Conservation (phyloP, 2,329 filamentous ascomycete genomes). For the Amphichorda felina region DNA sequence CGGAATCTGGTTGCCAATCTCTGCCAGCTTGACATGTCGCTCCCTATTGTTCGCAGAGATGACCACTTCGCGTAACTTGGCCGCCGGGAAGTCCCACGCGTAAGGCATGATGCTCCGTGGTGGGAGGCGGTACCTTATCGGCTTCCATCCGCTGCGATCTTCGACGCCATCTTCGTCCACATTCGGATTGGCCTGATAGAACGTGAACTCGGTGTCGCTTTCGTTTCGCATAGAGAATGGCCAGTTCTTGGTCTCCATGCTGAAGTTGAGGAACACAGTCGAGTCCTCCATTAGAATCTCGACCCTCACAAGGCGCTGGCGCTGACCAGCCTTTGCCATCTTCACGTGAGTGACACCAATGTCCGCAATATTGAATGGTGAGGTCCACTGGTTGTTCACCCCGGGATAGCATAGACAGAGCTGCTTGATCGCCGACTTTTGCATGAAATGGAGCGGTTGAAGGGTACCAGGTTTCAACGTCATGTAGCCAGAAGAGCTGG, state of each 20-base stretch:
- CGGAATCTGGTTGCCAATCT: constrained; percentile 91
- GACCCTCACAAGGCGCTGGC: constrained; percentile 76
- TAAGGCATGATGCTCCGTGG: constrained; percentile 98
- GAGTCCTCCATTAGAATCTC: constrained; percentile 88
- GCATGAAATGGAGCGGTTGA: constrained; percentile 80
- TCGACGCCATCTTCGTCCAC: constrained; percentile 80
- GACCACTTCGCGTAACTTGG: constrained; percentile 90
- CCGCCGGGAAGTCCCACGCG: constrained; percentile 96
- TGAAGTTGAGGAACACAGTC: constrained; percentile 87
- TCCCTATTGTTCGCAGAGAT: constrained; percentile 46
- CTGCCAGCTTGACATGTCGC: constrained; percentile 84
- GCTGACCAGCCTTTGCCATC: constrained; percentile 78
- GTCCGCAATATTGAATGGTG: constrained; percentile 94
- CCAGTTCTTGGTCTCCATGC: constrained; percentile 88
- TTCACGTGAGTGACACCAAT: constrained; percentile 89
- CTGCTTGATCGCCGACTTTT: constrained; percentile 74
- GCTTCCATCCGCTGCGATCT: constrained; percentile 80
- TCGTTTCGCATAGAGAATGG: constrained; percentile 98
- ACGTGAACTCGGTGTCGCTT: constrained; percentile 91
- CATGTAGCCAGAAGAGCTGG: constrained; percentile 78
- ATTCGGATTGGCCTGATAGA: constrained; percentile 90
- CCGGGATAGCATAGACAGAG: constrained; percentile 87
- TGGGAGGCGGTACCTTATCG: constrained; percentile 83
- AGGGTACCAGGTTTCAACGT: constrained; percentile 67
- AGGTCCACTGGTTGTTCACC: constrained; percentile 94